Base-by-base conservation (phyloP, 1,139 yeast species). In the Saccharomyces pastorianus region DNA sequence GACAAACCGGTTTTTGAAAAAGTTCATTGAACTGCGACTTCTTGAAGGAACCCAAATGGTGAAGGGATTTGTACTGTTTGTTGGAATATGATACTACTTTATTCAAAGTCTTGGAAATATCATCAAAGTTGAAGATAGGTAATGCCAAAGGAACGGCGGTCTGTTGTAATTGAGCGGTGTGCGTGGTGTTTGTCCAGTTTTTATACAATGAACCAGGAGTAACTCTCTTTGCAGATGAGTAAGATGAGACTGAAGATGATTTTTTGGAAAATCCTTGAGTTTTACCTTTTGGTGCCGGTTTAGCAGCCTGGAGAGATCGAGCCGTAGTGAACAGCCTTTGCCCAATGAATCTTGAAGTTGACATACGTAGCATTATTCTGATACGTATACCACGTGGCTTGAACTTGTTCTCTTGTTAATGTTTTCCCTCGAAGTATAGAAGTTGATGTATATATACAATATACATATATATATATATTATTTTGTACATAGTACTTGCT, bases 1-100 rank as follows among this genome's bases (percentile, higher is more conserved):
- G 64, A 0, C 88, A 74, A 2, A 82, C 68, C 17, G 90, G 91
- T 34, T 73, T 72, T 31, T 73, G 66, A 64, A 82, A 84, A 49
- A 83, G 64, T 67, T 85, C 93, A 60, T 81, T 80, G 65, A 77
- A 82, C 69, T 85, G 93, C 59, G 74, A 76, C 59, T 80, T 83
- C 61, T 81, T 80, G 68, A 85, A 85, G 0, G 83, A 72, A 17
- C 86, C 86, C 51, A 82, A 67, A 26, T 63, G 66, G 49, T 59
- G 64, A 34, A 68, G 53, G n/a, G 59, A 50, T 47, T 61, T 60
- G 46, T 60, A 60, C 47, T 67, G 71, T 17, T 55, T 55, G 41
- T 57, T 56, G 20, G 64, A 58, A 53, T 56, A 68, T 2, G 57
- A 51, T 3, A 62, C 38, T 1, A 68, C 65, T 29, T 61, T 58